Evolutionary conservation across 768 basidiomycete species (phyloP).

Genomic region (Clavaria fumosa): DNA sequence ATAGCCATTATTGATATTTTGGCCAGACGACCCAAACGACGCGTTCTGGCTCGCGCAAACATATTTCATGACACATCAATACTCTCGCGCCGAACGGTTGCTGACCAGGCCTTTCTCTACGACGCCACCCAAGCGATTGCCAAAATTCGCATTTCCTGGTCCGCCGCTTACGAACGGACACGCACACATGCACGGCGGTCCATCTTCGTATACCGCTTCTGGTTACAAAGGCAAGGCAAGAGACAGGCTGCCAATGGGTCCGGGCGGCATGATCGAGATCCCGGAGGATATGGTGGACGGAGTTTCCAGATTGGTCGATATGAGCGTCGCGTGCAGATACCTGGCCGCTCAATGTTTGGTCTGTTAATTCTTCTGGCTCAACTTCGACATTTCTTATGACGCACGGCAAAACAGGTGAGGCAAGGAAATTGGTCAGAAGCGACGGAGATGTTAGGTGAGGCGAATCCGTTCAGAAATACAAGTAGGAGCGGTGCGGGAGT

Average conservation of each 20-base stretch:
- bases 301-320: constrained; percentile 73
- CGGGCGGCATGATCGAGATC: constrained; percentile 55
- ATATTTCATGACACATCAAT: constrained; percentile 91
- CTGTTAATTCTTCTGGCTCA: constrained; percentile 11
- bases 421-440: constrained; percentile 90
- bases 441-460: constrained; percentile 83
- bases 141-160: constrained; percentile 13
- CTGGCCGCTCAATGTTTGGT: constrained; percentile 93
- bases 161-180: constrained; percentile 29
- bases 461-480: constrained; percentile 72
- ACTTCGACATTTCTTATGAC: constrained; percentile 3
- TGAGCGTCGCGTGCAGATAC: constrained; percentile 92
- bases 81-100: constrained; percentile 83
- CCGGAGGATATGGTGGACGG: constrained; percentile 47
- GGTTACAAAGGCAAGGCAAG: no score
- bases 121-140: constrained; percentile 26
- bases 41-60: constrained; percentile 99
- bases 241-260: constrained; percentile 60
- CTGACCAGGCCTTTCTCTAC: constrained; percentile 76
- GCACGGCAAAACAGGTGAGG: constrained; percentile 32
- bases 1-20: constrained; percentile 6
- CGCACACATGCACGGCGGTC: constrained; percentile 27
- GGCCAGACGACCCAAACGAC: constrained; percentile 86
- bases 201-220: constrained; percentile 23
- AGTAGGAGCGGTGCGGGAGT: constrained; percentile 60